Base-by-base conservation (phyloP, 2,329 filamentous ascomycete species). In the Aspergillus fischeri region DNA sequence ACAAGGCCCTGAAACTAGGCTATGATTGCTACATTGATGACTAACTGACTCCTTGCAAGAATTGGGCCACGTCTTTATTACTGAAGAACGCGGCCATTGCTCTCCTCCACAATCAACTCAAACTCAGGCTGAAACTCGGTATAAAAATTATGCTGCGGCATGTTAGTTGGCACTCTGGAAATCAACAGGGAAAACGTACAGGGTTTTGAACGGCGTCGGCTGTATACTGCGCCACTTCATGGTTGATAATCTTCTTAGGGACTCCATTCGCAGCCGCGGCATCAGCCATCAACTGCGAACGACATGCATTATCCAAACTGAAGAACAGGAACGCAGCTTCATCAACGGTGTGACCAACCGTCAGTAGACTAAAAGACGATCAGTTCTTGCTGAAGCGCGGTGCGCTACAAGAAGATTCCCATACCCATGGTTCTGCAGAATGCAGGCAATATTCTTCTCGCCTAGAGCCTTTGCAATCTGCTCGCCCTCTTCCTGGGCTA, bases 401-500 rank as follows among this genome's bases (percentile, higher is more conserved):
- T 20, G 21, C 17, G 9, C n/a, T 28, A 21, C 10, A 25, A 41
- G n/a, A 20, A 21, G 5, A 44, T 45, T 45, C n/a, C 9, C 53
- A 29, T 53, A 75, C 72, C 72, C 75, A 51, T 77, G 75, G 54
- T 77, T 77, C 58, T 76, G 73, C 24, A 77, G 56, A 49, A 77
- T 73, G 52, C 71, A 74, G 10, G 73, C 74, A 53, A 76, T 73
- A 41, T 75, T 77, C 42, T 75, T 68, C 56, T 72, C 66, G 5
- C 74, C 75, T 17, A 77, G 63, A 0, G 73, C 73, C 25, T 65
- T 61, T 0, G 75, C 73, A 56, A 77, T 76, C 27, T 71, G 65
- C 28, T 60, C 60, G 1, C 75, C 75, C 56, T 77, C 75, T 10
- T 77, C 75, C 52, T 70, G 67, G 3, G 73, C 74, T 17, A 77